Conservation (phyloP, 495 filamentous ascomycete species). For the Geopyxis carbonaria region DNA sequence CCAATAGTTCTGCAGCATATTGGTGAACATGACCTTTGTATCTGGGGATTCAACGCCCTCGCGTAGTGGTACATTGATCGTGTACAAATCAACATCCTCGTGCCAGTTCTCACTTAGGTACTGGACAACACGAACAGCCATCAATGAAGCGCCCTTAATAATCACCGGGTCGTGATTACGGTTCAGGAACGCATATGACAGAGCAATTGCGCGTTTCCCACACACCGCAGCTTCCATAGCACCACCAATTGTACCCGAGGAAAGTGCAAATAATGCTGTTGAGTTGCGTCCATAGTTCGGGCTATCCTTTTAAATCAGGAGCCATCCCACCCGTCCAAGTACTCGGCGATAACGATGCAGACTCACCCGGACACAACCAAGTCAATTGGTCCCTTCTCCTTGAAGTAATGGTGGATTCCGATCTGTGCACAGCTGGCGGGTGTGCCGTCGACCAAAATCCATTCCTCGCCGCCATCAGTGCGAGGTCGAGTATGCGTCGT, state of each 20-base stretch:
- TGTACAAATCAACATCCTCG: conserved; percentile 59
- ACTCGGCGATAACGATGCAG: not conserved
- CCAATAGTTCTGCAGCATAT: conserved; percentile 83
- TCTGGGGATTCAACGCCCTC: conserved; percentile 38
- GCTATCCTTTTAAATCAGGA: not conserved
- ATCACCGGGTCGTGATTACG: conserved; percentile 61
- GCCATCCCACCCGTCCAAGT: not conserved
- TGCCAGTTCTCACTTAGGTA: conserved; percentile 60
- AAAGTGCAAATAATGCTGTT: conserved; percentile 79
- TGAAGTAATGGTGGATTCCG: conserved; percentile 73
- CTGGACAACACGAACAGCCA: conserved; percentile 59
- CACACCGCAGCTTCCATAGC: conserved; percentile 88
- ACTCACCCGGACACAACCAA: conserved; percentile 56
- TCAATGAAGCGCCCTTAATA: conserved; percentile 53
- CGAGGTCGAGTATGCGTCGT: conserved; percentile 40
- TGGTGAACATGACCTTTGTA: conserved; percentile 57
- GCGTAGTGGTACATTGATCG: conserved; percentile 72
- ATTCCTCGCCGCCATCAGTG: conserved; percentile 55
- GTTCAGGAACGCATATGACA: conserved; percentile 75
- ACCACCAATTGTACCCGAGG: conserved; percentile 74
- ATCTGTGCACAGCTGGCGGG: conserved; percentile 82
- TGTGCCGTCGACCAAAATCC: conserved; percentile 79
- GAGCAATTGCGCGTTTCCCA: conserved; percentile 54
- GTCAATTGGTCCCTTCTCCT: conserved; percentile 59
- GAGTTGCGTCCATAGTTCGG: conserved; percentile 94